Conservation (phyloP, 441 rosid species). For the Biscutella laevigata region DNA sequence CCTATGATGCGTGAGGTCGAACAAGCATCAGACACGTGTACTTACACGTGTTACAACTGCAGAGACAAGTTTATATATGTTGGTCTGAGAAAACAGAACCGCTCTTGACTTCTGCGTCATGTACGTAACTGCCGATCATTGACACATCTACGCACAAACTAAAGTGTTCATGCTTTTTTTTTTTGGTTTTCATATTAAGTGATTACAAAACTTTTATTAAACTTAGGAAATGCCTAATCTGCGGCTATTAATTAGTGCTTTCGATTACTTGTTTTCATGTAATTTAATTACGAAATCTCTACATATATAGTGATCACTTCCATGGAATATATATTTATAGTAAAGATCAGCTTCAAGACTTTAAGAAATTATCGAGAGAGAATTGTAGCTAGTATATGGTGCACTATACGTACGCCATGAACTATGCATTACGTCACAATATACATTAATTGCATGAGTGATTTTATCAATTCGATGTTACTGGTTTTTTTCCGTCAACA, state of each 20-base stretch:
- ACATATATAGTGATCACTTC: neutral
- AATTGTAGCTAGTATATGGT: no score
- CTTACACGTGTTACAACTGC: constrained; percentile 4
- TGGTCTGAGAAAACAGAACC: constrained; percentile 6
- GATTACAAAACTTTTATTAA: no score
- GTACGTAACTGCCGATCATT: constrained; percentile 12
- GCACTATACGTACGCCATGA: constrained; percentile 2
- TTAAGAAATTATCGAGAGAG: no score
- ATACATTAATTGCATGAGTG: neutral
- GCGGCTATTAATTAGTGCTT: no score
- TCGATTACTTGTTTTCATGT: no score
- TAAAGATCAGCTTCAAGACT: no score
- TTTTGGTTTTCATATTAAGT: neutral
- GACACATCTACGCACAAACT: neutral
- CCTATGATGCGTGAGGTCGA: constrained; percentile 20
- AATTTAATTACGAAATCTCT: no score
- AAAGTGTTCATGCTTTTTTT: neutral
- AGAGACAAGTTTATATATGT: neutral
- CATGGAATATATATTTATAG: no score
- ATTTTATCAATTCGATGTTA: neutral
- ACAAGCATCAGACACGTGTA: constrained; percentile 1
- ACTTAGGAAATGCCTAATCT: no score
- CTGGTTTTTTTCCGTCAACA: neutral
- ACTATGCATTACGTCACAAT: neutral
- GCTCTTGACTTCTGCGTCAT: constrained; percentile 10